These are phyloP conservation scores for Yarrowia sp. DNA, from an alignment of 805 yeast genomes.

Conservation along the genomic window DNA sequence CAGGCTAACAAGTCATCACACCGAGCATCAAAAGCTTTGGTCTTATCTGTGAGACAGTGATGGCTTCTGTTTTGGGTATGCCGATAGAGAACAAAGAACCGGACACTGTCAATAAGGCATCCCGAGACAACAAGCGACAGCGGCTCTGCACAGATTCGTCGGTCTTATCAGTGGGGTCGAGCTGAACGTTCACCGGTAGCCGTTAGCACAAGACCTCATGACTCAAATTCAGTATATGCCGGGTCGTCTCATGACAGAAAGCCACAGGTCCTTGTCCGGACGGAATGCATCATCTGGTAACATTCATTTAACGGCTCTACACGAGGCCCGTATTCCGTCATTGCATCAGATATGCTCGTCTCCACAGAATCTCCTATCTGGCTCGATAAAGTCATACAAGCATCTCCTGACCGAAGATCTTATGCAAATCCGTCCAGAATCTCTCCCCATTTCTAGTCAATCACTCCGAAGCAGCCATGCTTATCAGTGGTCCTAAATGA, in stretches of 20 bases:
- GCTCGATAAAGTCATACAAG: no score
- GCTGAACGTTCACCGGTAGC: background rate
- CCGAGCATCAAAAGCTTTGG: conserved; percentile 5
- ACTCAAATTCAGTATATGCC: background rate
- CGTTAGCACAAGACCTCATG: background rate
- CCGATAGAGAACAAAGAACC: background rate
- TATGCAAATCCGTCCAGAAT: background rate
- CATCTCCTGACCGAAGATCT: background rate
- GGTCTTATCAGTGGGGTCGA: background rate
- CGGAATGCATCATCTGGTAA: no score
- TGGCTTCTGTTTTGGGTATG: conserved; percentile 1
- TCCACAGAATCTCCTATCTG: no score
- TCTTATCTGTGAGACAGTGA: conserved; percentile 7
- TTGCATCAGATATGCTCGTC: no score
- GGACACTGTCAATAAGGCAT: background rate
- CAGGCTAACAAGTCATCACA: background rate
- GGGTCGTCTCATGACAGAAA: background rate
- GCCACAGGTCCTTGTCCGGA: no score
- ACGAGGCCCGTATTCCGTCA: no score
- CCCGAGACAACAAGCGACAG: no score
- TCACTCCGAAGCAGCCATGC: conserved; percentile 6
- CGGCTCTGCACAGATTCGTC: no score
- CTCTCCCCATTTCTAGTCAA: background rate
- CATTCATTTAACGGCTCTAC: no score
- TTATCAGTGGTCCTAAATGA: background rate